Evolutionary conservation across 768 basidiomycete species (phyloP).

Genomic region (Termitomyces sp.): DNA sequence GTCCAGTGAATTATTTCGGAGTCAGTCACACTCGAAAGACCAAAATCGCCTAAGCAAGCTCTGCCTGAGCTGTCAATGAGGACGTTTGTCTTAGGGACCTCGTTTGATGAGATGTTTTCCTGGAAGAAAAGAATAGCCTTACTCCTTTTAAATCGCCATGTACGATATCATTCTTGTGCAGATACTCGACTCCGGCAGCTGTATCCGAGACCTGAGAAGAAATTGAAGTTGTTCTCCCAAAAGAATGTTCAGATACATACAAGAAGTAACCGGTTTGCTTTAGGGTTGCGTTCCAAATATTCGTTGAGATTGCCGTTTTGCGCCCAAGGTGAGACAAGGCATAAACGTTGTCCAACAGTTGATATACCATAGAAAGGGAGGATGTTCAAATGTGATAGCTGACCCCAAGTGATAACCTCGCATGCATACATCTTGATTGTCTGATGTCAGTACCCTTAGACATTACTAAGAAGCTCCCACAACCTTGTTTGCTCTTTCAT

Average conservation of each 20-base stretch:
- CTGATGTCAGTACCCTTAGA: neutral
- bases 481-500: conserved; percentile 5
- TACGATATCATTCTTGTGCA: conserved; percentile 20
- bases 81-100: conserved; percentile 12
- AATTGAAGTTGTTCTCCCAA: too few relatives aligned
- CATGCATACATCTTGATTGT: conserved; percentile 9
- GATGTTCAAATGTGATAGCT: conserved; percentile 24
- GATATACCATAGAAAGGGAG: conserved; percentile 25
- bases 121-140: neutral
- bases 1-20: conserved; percentile 11
- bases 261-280: conserved; percentile 20
- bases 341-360: conserved; percentile 14
- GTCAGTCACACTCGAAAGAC: conserved; percentile 14
- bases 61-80: conserved; percentile 14
- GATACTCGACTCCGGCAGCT: conserved; percentile 20
- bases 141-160: conserved; percentile 28
- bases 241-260: conserved; percentile 17
- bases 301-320: conserved; percentile 19
- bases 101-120: neutral
- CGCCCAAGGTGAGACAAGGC: conserved; percentile 27
- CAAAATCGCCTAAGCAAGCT: conserved; percentile 19
- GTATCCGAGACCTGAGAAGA: conserved; percentile 15
- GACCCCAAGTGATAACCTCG: conserved; percentile 20
- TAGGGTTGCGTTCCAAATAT: conserved; percentile 21
- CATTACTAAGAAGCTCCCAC: neutral